phyloP scores from a whole-genome alignment of 345 rosid species.

The Raphanus raphanistrum region DNA sequence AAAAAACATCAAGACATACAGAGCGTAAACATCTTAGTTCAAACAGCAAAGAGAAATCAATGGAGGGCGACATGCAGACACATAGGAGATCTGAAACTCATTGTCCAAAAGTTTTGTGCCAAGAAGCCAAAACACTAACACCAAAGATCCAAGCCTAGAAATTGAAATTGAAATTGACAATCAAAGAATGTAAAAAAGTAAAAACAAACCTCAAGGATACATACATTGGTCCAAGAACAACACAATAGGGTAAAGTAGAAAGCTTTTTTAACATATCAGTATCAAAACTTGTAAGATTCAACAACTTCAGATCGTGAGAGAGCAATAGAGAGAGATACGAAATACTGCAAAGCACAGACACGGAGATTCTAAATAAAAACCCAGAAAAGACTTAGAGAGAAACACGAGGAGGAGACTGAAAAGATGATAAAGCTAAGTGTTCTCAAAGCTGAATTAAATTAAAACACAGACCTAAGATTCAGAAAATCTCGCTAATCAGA shows the following conservation, averaged over 20 bases:
- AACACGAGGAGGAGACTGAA: background rate
- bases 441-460: background rate
- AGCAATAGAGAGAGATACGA: background rate
- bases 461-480: background rate
- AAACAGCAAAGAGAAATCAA: constrained; percentile 14
- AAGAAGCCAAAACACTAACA: constrained; percentile 1
- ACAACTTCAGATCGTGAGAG: background rate
- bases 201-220: background rate
- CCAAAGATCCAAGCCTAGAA: background rate
- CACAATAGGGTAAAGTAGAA: background rate
- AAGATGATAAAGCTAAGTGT: background rate
- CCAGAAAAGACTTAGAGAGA: background rate
- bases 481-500: background rate
- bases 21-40: constrained; percentile 1
- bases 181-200: background rate
- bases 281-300: background rate
- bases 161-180: background rate
- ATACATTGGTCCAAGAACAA: background rate
- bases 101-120: background rate
- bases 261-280: background rate
- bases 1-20: constrained; percentile 19
- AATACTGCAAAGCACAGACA: background rate
- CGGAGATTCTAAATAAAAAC: background rate
- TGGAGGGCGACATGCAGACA: constrained; percentile 8
- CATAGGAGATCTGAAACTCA: constrained; percentile 26